Evolutionary conservation across 2,329 filamentous ascomycete species (phyloP), one percentile per base, ranked within the genome.

Genomic region (Penicillium psychrosexuale): DNA sequence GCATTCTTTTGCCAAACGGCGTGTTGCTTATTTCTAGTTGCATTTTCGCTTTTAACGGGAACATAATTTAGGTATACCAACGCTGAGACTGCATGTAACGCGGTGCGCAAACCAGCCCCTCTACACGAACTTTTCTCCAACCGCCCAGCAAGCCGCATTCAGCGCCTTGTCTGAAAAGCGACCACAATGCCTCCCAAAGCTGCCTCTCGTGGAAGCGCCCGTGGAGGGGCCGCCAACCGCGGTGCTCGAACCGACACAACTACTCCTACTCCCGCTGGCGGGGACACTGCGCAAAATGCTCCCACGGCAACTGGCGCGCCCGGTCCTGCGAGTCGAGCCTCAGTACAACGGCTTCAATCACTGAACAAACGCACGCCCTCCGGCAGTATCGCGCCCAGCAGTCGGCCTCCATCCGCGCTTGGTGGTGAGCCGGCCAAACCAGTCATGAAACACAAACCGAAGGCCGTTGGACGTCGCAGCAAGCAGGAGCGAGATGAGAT

Each of bases 401-500:
- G 45, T n/a, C 55, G 64, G 34, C 59, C 72, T 0, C 57, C 67
- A 11, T 57, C 58, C 11, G 58, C 54, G 7, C 51, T 63, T 9
- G 48, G 57, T 31, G 66, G 67, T 11, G 69, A 72, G 43, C 57
- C 68, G 1, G 59, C 68, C 2, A 75, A 74, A 52, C 73, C 74
- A 7, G 67, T 66, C 2, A 61, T 78, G 31, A 78, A 77, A 57
- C 76, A 74, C 53, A 70, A 75, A 58, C 77, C 77, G 5, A 74
- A 73, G 46, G 69, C 71, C 2, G 70, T 74, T 8, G 63, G 59
- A 7, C 75, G 76, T 12, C 72, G 74, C 45, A 76, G 72, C 57
- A 77, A 78, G 61, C 74, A 75, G 54, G 76, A 78, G 61, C 73
- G 76, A 57, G 75, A 78, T 39, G 73, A 71, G 9, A 69, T 74